Evolutionary conservation across 192 early-diverging fungal genomes (phyloP).

Genomic region (Borealophlyctis nickersoniae): DNA sequence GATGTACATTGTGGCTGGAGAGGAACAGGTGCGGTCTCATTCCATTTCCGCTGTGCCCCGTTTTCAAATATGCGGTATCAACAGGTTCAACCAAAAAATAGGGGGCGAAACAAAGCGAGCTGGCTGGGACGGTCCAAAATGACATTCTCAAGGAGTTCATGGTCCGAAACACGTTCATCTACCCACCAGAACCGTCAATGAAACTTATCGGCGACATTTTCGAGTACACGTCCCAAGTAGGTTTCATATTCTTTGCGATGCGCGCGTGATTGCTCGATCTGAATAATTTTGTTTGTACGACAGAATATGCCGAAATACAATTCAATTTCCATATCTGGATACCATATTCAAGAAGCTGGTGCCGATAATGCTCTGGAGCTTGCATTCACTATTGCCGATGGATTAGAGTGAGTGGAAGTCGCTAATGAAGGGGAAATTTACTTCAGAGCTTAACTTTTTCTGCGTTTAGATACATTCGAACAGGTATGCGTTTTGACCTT

Average conservation of each 20-base stretch:
- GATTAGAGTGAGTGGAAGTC: slow-evolving; percentile 68
- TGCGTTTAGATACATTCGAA: slow-evolving; percentile 20
- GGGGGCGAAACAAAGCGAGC: slow-evolving; percentile 73
- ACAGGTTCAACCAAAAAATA: slow-evolving; percentile 6
- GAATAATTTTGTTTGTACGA: neutral
- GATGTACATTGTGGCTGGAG: slow-evolving; percentile 84
- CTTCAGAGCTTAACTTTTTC: neutral
- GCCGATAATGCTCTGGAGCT: slow-evolving; percentile 85
- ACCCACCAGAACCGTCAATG: slow-evolving; percentile 89
- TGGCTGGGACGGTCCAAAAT: slow-evolving; percentile 87
- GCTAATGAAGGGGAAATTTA: neutral
- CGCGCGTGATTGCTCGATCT: neutral
- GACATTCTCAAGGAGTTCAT: slow-evolving; percentile 93
- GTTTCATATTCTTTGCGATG: neutral
- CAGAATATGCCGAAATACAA: slow-evolving; percentile 91
- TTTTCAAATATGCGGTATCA: no score
- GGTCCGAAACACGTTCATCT: slow-evolving; percentile 93
- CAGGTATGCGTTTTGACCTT: slow-evolving; percentile 24
- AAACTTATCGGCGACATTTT: slow-evolving; percentile 89
- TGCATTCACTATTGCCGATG: slow-evolving; percentile 90
- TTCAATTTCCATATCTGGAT: slow-evolving; percentile 93
- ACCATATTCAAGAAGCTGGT: slow-evolving; percentile 91
- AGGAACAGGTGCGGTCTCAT: slow-evolving; percentile 62
- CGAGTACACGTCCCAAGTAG: slow-evolving; percentile 72
- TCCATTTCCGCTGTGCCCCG: neutral